Base-by-base conservation (phyloP, 139 green algal species). In the Chlorella sp. region DNA sequence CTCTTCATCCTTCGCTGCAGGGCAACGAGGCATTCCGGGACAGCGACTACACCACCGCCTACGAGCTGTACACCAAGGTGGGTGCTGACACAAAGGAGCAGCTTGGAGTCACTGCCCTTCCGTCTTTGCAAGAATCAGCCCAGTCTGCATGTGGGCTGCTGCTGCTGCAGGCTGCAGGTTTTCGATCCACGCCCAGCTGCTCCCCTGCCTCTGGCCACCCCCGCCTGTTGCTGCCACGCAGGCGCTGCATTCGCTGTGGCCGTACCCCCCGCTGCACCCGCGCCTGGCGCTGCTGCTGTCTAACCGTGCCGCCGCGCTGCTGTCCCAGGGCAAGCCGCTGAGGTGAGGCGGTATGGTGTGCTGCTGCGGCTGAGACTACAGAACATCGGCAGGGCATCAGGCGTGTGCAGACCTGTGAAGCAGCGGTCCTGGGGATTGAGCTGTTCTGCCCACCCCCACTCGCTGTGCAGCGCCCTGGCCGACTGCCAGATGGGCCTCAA, bases 11-110 rank as follows among this genome's bases (percentile, higher is more conserved):
- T 11, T 39, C 6, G 26, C 30, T 30, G 34, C 76, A 82, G 76
- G 85, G 85, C 65, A 89, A 89, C 69, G 85, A 89, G 30, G 67
- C 78, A 16, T 89, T 89, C 36, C 78, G 74, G 11, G 69, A 75
- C 25, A 28, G 51, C 11, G 25, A 81, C 28, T 89, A 87, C 28
- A 15, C 79, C 7, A n/a, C 55, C 12, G 85, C 85, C 0, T 74
- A 65, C 47, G 68, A 64, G 4, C 30, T 68, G 34, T 89, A 89
- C 67, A 83, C 84, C 4, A 76, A 80, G 41, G 76, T 72, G 30
- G 39, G 17, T 30, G 21, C 13, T 23, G 9, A 6, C 39, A 60
- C 26, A 26, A 62, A 60, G 44, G 44, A 51, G 44, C 44, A 51
- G 44, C 9, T 51, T 51, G 6, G 44, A 51, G 44, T 9, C 44